Base-by-base conservation (phyloP, 169 alveolate genomes). In the Plasmodium fragile region DNA sequence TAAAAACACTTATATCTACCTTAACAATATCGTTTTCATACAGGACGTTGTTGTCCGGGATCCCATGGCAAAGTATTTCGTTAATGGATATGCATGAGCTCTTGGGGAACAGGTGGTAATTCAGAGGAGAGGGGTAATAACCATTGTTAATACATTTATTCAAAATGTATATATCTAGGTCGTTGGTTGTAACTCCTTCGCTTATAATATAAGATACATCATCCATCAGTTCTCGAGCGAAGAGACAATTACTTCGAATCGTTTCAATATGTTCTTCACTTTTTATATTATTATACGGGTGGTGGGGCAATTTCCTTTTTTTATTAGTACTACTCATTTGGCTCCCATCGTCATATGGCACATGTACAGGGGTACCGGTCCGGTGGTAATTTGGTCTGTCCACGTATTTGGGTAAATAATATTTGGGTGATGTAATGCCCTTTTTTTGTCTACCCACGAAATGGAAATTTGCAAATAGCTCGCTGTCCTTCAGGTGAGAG, bases 11-110 rank as follows among this genome's bases (percentile, higher is more conserved):
- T 5, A 95, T 92, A 78, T 95, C 97, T 34, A 95, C 95, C 41
- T 95, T 95, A 25, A 95, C 77, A 7, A 95, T 90, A 71, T 95
- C 97, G 22, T 96, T 96, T 69, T 93, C 96, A 22, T 85, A 83
- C n/a, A 95, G 59, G n/a, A 94, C 81, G 59, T 91, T 95, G 22
- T 92, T 92, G 45, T 95, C 97, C 41, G 97, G 97, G 22, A 95
- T 95, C 25, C 97, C 97, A 82, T 95, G 97, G 41, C 97, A 95
- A 16, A 93, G 92, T 11, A 95, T 93, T 82, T 95, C 97, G 72
- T 95, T 95, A 32, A 95, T 41, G 0, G 97, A 95, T 4, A 95
- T 92, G 79, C 97, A 95, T 1, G 95, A 92, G 16, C 96, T 92
- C 75, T 95, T 95, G 1, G 97, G 97, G 83, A 94, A 95, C 7